phyloP scores from a whole-genome alignment of 768 basidiomycete species.

The Gloeophyllum trabeum region DNA sequence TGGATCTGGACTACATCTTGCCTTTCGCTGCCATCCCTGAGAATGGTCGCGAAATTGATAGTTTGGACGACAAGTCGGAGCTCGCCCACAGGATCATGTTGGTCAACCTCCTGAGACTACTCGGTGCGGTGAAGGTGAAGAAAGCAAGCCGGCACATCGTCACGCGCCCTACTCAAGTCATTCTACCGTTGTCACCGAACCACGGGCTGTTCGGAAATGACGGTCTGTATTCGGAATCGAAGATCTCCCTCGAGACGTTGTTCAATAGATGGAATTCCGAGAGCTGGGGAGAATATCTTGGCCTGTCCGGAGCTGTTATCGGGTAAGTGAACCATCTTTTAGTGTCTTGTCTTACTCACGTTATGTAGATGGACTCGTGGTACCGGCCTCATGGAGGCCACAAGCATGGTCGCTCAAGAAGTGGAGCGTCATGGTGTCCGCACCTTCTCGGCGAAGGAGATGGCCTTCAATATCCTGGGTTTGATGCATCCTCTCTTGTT shows the following conservation, averaged over 20 bases:
- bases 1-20: slow-evolving; percentile 97
- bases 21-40: slow-evolving; percentile 98
- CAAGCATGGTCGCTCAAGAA: slow-evolving; percentile 89
- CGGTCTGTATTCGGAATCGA: slow-evolving; percentile 95
- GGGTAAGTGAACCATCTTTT: slow-evolving; percentile 43
- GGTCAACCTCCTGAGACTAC: slow-evolving; percentile 89
- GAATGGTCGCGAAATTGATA: slow-evolving; percentile 97
- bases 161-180: slow-evolving; percentile 96
- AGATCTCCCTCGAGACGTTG: slow-evolving; percentile 94
- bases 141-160: slow-evolving; percentile 95
- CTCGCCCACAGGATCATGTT: slow-evolving; percentile 98
- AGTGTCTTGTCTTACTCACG: slow-evolving; percentile 4
- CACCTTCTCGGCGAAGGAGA: slow-evolving; percentile 99
- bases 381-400: slow-evolving; percentile 93
- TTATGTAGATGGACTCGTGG: slow-evolving; percentile 85
- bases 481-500: slow-evolving; percentile 98
- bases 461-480: slow-evolving; percentile 99
- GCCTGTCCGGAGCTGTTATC: slow-evolving; percentile 96
- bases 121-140: slow-evolving; percentile 96
- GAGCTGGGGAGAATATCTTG: slow-evolving; percentile 98
- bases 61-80: slow-evolving; percentile 94
- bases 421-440: slow-evolving; percentile 89
- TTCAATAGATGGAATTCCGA: slow-evolving; percentile 98
- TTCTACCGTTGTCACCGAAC: slow-evolving; percentile 95
- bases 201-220: slow-evolving; percentile 98